Base-by-base conservation (phyloP, 192 early-diverging fungal genomes). In the Gigaspora rosea region DNA sequence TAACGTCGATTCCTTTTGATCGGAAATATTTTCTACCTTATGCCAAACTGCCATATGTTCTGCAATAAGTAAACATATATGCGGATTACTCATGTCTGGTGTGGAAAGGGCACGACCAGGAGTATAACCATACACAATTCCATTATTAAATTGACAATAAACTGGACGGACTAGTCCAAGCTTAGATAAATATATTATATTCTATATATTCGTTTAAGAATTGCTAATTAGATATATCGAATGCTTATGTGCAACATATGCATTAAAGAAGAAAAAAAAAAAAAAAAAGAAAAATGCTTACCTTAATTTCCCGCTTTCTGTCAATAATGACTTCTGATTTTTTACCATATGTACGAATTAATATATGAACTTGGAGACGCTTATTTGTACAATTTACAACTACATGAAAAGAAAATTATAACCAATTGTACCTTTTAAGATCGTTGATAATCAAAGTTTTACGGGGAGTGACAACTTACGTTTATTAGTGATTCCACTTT, bases 341-440 rank as follows among this genome's bases (percentile, higher is more conserved):
- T 77, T 92, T 92, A 62, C 96, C 96, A 81, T 96, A 98, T 49
- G 92, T 92, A 36, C 96, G 89, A 59, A 98, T 91, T 56, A 98
- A 88, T 27, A 96, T 89, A 15, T 91, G 87, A 16, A 86, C 74
- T 13, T 85, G 80, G 13, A 83, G 79, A 10, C 85, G 81, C 49
- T 64, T 80, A 84, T 96, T 88, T 5, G 87, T 90, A 68, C 89
- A 91, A 71, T 87, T 86, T 20, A 97, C 89, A 81, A 97, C 85
- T 86, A 71, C 10, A 32, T 51, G 7, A 49, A 61, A 75, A 33
- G 48, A 62, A 63, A 16, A 48, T 16, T 52, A 49, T 71, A 22
- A 27, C 27, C 27, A 27, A 27, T 27, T 27, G 27, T 0, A 27
- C 27, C 1, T 27, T 27, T 0, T 27, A 27, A 1, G 27, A 27